Evolutionary conservation across 2,329 filamentous ascomycete species (phyloP), one percentile per base, ranked within the genome.

Genomic region (Fusarium circinatum): DNA sequence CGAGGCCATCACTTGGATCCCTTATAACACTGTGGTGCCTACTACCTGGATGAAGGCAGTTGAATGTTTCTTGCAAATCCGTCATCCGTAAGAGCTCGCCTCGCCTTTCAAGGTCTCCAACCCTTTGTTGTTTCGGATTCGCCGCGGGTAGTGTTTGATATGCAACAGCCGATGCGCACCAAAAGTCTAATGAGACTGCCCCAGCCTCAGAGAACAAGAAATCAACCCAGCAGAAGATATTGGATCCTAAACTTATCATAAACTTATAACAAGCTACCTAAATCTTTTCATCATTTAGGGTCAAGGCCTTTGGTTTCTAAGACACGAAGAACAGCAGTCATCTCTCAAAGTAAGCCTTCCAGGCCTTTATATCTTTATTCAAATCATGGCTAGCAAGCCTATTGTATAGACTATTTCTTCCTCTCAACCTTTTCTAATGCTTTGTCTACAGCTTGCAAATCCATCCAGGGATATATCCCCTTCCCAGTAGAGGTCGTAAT

Each of bases 331-430:
- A 39, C 30, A 15, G 24, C 30, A 6, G 26, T 34, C 36, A 32
- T 38, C 26, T 56, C 62, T 26, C 63, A 71, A 38, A 57, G 28
- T 17, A 34, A 70, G 59, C 66, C 70, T 49, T 62, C 61, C 64
- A 65, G 55, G 71, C 51, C 59, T 66, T 61, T 56, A 51, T 69
- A 69, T 77, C 68, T 77, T 77, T 73, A 52, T 72, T 73, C 61
- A 68, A 77, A 42, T 62, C 59, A 47, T 65, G 57, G 51, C 67
- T 51, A 64, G 66, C 65, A 68, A 71, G 75, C 65, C 64, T 75
- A 72, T 63, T 68, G 69, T 76, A 73, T 76, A 67, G 70, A 76
- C 52, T 44, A 63, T 48, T 51, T 62, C 39, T 67, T 54, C 60
- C 42, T 67, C 30, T 55, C 24, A 39, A 41, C 34, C 24, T n/a